A percentile compares a stretch with the other conserved stretches of the same genome.
Conservation (phyloP, 371 early-diverging fungal species). For the Actinomucor elegans region DNA sequence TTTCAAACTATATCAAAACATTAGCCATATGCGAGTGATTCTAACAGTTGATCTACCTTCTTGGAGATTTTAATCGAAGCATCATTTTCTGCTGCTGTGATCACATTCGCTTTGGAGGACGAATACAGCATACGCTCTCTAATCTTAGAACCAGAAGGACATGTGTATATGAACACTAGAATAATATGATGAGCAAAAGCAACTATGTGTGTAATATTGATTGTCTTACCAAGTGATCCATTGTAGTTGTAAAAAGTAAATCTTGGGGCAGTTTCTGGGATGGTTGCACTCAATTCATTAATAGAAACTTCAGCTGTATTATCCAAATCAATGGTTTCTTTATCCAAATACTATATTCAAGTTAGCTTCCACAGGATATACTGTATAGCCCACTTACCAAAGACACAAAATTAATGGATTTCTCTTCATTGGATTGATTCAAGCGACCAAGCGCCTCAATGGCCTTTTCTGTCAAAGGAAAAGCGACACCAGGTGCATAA, state of each 20-base stretch:
- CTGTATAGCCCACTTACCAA: no score
- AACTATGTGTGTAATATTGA: neutral
- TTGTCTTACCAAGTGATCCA: constrained; percentile 49
- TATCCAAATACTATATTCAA: constrained; percentile 40
- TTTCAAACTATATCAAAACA: constrained; percentile 56
- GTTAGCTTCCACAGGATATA: no score
- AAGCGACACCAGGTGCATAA: constrained; percentile 67
- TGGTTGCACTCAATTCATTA: constrained; percentile 40
- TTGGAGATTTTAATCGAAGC: constrained; percentile 55
- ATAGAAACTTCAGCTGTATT: constrained; percentile 36
- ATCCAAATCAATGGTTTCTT: constrained; percentile 62
- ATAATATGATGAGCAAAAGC: neutral
- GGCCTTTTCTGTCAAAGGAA: constrained; percentile 60
- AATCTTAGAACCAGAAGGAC: constrained; percentile 78
- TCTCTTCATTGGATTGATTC: constrained; percentile 27
- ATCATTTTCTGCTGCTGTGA: constrained; percentile 55
- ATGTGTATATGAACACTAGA: constrained; percentile 77
- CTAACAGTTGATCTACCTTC: constrained; percentile 55
- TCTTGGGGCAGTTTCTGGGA: constrained; percentile 59
- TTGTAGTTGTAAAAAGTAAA: constrained; percentile 67
- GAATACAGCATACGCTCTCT: constrained; percentile 89
- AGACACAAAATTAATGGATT: constrained; percentile 60
- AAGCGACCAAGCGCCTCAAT: constrained; percentile 54
- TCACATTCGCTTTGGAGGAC: constrained; percentile 64
- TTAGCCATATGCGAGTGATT: neutral